Evolutionary conservation across 768 basidiomycete genomes (phyloP).

Genomic region (Strobilomyces dryophilus): DNA sequence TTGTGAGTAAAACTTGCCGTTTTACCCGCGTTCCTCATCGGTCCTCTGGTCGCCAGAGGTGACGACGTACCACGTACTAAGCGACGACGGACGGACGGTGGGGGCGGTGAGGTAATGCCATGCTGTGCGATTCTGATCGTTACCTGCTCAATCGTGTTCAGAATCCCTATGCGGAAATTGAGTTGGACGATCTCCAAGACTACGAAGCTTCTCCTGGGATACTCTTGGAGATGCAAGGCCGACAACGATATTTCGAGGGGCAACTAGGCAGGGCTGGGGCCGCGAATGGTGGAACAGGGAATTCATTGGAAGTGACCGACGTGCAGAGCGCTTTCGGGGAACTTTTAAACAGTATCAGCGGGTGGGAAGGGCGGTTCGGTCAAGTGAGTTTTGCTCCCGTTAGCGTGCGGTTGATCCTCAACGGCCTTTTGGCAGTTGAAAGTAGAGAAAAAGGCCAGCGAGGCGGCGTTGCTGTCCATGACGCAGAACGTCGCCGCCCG

Average conservation of each 20-base stretch:
- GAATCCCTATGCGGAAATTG: slow-evolving; percentile 55
- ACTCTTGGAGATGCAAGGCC: slow-evolving; percentile 81
- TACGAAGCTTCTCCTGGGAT: slow-evolving; percentile 64
- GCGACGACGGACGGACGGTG: slow-evolving; percentile 48
- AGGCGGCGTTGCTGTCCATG: slow-evolving; percentile 68
- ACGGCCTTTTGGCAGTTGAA: slow-evolving; percentile 43
- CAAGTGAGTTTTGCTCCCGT: slow-evolving; percentile 39
- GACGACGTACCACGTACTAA: slow-evolving; percentile 55
- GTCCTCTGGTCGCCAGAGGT: slow-evolving; percentile 36
- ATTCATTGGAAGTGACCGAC: slow-evolving; percentile 36
- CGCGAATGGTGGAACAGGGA: not conserved
- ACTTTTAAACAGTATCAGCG: slow-evolving; percentile 42
- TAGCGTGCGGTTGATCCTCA: too few relatives aligned
- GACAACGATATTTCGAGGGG: slow-evolving; percentile 79
- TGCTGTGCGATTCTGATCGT: not conserved
- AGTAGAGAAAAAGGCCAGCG: slow-evolving; percentile 63
- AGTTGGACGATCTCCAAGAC: slow-evolving; percentile 81
- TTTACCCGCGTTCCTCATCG: not conserved
- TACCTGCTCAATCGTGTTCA: slow-evolving; percentile 10
- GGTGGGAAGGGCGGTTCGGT: slow-evolving; percentile 55
- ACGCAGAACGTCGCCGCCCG: slow-evolving; percentile 49
- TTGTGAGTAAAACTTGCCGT: slow-evolving; percentile 42
- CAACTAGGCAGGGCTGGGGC: slow-evolving; percentile 35
- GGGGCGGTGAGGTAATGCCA: slow-evolving; percentile 40
- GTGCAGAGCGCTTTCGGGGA: slow-evolving; percentile 45